A percentile compares a stretch with the other conserved stretches of the same genome.
phyloP scores from a whole-genome alignment of 169 alveolate species.

The Cryptosporidium ryanae region DNA sequence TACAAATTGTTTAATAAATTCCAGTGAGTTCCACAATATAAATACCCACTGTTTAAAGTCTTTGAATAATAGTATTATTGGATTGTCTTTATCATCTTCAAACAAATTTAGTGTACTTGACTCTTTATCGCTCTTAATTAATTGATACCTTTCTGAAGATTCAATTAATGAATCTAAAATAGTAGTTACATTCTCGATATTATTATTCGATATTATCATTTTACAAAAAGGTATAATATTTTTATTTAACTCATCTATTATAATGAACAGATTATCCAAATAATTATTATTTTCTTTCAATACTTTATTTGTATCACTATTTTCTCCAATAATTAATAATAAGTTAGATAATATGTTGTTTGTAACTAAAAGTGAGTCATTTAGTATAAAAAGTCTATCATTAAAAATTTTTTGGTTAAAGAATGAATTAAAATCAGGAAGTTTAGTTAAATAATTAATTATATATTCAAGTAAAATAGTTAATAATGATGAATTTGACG shows the following conservation, averaged over 20 bases:
- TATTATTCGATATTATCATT: conserved; percentile 1
- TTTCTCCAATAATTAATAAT: not conserved
- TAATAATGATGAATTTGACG: not conserved
- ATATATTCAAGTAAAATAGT: not conserved
- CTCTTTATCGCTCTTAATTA: not conserved
- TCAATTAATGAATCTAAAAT: conserved; percentile 30
- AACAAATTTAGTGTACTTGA: not conserved
- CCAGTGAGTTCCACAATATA: conserved; percentile 20
- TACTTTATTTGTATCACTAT: not conserved
- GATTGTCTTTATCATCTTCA: conserved; percentile 61
- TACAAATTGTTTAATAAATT: not conserved
- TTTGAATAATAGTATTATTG: conserved; percentile 14
- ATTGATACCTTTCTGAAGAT: conserved; percentile 30
- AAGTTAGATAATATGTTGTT: conserved; percentile 26
- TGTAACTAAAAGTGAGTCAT: conserved; percentile 19
- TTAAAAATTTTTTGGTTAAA: not conserved
- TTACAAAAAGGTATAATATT: conserved; percentile 28
- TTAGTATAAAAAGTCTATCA: conserved; percentile 14
- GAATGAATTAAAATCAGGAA: conserved; percentile 22
- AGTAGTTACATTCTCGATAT: conserved; percentile 16
- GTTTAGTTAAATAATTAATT: not conserved
- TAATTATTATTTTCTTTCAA: too few species aligned
- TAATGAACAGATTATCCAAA: not conserved
- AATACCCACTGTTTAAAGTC: conserved; percentile 33
- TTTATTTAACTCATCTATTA: not conserved